These are phyloP conservation scores for Apocynum venetum DNA, from an alignment of 257 asterid species.

Conservation along the genomic window DNA sequence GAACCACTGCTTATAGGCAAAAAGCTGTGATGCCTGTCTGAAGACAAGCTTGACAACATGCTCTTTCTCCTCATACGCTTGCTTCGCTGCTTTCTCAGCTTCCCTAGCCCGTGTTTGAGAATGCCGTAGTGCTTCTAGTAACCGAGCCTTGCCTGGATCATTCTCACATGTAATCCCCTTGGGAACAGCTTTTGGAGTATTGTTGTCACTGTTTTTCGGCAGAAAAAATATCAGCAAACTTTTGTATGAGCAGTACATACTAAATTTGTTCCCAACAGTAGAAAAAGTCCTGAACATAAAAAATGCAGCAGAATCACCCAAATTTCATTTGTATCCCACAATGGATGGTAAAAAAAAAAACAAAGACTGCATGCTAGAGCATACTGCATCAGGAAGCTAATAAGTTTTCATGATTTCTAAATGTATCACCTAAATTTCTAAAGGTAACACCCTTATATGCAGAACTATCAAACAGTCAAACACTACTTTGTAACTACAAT, in stretches of 20 bases:
- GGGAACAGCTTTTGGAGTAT: conserved; percentile 18
- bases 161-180: conserved; percentile 21
- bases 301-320: neutral
- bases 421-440: neutral
- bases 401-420: neutral
- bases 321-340: neutral
- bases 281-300: neutral
- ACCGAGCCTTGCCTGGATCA: conserved; percentile 43
- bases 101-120: conserved; percentile 97
- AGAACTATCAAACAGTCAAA: neutral
- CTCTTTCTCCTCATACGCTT: conserved; percentile 70
- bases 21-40: conserved; percentile 81
- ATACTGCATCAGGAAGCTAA: neutral
- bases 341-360: neutral
- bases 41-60: conserved; percentile 60
- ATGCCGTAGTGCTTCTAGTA: conserved; percentile 74
- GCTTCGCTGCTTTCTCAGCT: conserved; percentile 74
- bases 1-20: conserved; percentile 89
- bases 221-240: neutral
- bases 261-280: neutral
- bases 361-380: neutral
- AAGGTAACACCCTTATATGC: too few relatives aligned
- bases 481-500: neutral
- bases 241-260: neutral
- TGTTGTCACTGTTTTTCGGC: conserved; percentile 33